A percentile compares a stretch with the other conserved stretches of the same genome.
Conservation (phyloP, 805 yeast species). For the Metschnikowia borealis region DNA sequence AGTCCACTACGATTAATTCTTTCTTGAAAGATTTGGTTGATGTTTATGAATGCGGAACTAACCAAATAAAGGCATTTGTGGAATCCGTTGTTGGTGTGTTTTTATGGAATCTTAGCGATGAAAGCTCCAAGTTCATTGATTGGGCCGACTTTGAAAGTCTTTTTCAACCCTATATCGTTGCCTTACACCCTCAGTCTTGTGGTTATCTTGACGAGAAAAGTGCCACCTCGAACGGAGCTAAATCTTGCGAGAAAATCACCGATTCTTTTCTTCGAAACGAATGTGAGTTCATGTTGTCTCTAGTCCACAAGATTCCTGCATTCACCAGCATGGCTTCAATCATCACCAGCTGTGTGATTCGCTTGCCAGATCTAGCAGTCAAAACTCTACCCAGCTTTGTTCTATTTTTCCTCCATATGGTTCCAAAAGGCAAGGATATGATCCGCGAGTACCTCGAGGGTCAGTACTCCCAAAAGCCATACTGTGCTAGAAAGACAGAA, state of each 20-base stretch:
- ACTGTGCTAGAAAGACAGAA: conserved; percentile 7
- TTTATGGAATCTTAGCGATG: conserved; percentile 18
- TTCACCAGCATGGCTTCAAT: conserved; percentile 29
- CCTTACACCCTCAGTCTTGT: conserved; percentile 34
- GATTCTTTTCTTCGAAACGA: conserved; percentile 27
- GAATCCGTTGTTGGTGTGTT: conserved; percentile 41
- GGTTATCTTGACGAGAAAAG: conserved; percentile 23
- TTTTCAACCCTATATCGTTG: conserved; percentile 21
- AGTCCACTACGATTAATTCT: conserved; percentile 5
- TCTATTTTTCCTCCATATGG: conserved; percentile 20
- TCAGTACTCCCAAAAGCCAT: not conserved
- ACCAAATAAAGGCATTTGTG: conserved; percentile 16
- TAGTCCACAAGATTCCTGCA: conserved; percentile 29
- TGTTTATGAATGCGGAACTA: conserved; percentile 9
- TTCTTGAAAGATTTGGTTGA: conserved; percentile 17
- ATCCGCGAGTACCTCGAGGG: not conserved
- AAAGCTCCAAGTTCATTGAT: conserved; percentile 19
- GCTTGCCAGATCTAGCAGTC: conserved; percentile 21
- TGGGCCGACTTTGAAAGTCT: conserved; percentile 17
- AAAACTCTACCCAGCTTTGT: conserved; percentile 25
- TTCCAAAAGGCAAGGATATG: not conserved
- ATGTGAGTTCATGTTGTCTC: conserved; percentile 25
- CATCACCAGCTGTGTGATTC: conserved; percentile 28
- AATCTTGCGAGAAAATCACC: conserved; percentile 2
- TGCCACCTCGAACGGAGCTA: too few species aligned